These are phyloP conservation scores for Monosporascus sp. DNA, from an alignment of 2,329 filamentous ascomycete genomes.

Conservation along the genomic window DNA sequence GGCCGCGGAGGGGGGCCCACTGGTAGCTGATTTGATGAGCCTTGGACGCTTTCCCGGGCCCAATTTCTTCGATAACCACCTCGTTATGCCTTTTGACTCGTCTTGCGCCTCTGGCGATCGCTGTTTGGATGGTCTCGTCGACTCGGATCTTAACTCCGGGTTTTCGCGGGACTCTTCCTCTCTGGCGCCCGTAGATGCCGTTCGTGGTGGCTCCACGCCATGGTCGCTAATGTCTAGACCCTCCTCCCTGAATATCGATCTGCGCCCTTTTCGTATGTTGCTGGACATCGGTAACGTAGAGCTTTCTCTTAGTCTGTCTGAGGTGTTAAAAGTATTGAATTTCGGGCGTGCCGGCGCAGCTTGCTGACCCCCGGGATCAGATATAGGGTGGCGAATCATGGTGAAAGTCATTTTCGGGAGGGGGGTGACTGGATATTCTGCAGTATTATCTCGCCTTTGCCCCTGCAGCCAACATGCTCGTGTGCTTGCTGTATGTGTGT, in stretches of 20 bases:
- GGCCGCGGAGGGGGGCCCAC: constrained; percentile 35
- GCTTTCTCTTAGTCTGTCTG: constrained; percentile 47
- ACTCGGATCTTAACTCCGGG: constrained; percentile 20
- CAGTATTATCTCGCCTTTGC: constrained; percentile 6
- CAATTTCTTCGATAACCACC: constrained; percentile 39
- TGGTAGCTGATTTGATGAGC: constrained; percentile 36
- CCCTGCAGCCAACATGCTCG: constrained; percentile 6
- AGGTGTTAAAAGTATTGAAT: constrained; percentile 47
- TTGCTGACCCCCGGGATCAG: constrained; percentile 12
- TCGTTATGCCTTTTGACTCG: constrained; percentile 14
- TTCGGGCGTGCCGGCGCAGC: constrained; percentile 31
- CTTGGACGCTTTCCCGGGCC: constrained; percentile 35
- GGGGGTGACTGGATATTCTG: constrained; percentile 1
- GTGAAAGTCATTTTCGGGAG: constrained; percentile 18
- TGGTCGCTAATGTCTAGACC: constrained; percentile 36
- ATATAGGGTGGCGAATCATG: constrained; percentile 13
- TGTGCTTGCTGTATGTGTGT: constrained; percentile 5
- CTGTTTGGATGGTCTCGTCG: constrained; percentile 21
- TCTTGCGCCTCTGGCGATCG: constrained; percentile 18
- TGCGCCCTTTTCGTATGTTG: constrained; percentile 45
- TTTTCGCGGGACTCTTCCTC: constrained; percentile 29
- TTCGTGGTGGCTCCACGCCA: constrained; percentile 16
- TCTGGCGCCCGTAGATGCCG: constrained; percentile 17
- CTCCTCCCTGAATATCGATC: constrained; percentile 48
- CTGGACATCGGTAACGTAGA: constrained; percentile 36